These are phyloP conservation scores for Alternaria rosae DNA, from an alignment of 2,329 filamentous ascomycete species.

Conservation along the genomic window DNA sequence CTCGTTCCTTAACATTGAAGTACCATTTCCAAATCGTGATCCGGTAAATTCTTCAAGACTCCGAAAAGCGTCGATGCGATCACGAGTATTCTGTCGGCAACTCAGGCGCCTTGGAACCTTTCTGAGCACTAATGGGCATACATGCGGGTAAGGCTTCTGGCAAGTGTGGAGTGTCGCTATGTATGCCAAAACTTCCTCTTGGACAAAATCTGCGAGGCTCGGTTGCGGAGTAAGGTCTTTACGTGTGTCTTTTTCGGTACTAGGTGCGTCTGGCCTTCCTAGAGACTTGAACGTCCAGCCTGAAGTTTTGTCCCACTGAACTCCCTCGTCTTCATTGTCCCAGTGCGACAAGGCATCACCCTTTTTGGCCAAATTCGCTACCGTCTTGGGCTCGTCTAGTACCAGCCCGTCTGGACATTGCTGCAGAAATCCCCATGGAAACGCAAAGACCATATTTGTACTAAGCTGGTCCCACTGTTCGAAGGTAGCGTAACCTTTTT, in stretches of 20 bases:
- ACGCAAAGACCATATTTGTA: not conserved
- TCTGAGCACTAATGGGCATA: not conserved
- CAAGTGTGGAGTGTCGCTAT: not conserved
- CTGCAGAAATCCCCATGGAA: not conserved
- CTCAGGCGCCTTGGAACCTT: not conserved
- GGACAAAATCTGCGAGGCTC: not conserved
- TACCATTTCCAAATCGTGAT: not conserved
- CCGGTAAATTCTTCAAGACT: not conserved
- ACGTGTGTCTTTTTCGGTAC: not conserved
- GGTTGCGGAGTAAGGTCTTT: not conserved
- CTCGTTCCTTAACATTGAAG: not conserved
- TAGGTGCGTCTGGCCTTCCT: not conserved
- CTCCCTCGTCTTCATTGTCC: not conserved
- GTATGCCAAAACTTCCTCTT: not conserved
- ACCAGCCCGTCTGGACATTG: not conserved
- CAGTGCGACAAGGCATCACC: not conserved
- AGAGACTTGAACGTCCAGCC: not conserved
- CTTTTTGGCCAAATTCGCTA: not conserved
- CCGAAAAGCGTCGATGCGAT: not conserved
- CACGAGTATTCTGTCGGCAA: not conserved
- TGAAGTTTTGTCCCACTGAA: not conserved
- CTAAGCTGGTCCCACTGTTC: not conserved
- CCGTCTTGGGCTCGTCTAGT: not conserved
- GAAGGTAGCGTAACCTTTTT: not conserved
- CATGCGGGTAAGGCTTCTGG: not conserved